Evolutionary conservation across 495 filamentous ascomycete species (phyloP).

Genomic region (Thermothielavioides terrestris): DNA sequence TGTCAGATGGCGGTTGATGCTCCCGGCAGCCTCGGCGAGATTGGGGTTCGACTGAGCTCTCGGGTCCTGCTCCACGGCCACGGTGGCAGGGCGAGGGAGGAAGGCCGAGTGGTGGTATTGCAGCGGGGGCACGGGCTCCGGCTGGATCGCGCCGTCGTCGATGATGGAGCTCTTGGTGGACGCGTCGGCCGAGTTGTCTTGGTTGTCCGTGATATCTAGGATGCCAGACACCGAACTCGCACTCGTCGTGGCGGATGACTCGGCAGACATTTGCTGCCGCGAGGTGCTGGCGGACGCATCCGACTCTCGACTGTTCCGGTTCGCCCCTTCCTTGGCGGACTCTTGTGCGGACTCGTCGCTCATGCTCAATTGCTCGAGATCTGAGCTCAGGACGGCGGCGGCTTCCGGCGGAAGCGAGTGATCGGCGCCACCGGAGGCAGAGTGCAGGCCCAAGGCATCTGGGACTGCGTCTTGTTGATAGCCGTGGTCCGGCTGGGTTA

Average conservation of each 20-base stretch:
- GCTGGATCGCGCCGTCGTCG: slow-evolving; percentile 26
- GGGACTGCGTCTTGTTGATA: not conserved
- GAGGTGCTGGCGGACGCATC: slow-evolving; percentile 38
- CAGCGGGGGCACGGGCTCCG: slow-evolving; percentile 41
- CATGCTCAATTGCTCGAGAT: slow-evolving; percentile 27
- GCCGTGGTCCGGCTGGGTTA: slow-evolving; percentile 13
- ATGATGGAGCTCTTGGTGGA: slow-evolving; percentile 37
- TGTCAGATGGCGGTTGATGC: slow-evolving; percentile 50
- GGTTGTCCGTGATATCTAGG: slow-evolving; percentile 35
- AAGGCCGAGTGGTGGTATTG: slow-evolving; percentile 47
- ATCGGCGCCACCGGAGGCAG: slow-evolving; percentile 1
- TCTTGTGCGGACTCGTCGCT: slow-evolving; percentile 23
- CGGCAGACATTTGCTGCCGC: slow-evolving; percentile 35
- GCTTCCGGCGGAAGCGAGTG: slow-evolving; percentile 10
- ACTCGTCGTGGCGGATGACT: slow-evolving; percentile 41
- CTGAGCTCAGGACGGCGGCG: slow-evolving; percentile 13
- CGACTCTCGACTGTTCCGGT: slow-evolving; percentile 42
- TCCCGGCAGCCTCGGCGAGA: slow-evolving; percentile 29
- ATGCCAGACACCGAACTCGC: slow-evolving; percentile 42
- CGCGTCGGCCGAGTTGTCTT: slow-evolving; percentile 28
- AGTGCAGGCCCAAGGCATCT: slow-evolving; percentile 1
- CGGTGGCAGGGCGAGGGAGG: slow-evolving; percentile 33
- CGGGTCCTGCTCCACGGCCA: slow-evolving; percentile 27
- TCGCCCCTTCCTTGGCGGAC: slow-evolving; percentile 24
- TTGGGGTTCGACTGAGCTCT: slow-evolving; percentile 41